A percentile compares a stretch with the other conserved stretches of the same genome.
phyloP scores from a whole-genome alignment of 768 basidiomycete species.

The Leccinum boreale region DNA sequence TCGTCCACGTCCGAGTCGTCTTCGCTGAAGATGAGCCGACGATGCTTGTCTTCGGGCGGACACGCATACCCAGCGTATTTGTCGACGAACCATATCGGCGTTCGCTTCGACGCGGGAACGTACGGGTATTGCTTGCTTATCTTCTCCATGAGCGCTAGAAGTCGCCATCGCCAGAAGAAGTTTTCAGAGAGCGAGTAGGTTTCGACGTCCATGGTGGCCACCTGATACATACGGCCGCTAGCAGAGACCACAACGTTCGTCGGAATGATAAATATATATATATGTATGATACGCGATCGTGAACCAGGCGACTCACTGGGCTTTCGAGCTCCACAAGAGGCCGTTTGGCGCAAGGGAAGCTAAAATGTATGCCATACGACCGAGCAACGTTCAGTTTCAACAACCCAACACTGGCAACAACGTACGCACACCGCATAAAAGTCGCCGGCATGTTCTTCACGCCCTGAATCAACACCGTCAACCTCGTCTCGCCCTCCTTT shows the following conservation, averaged over 20 bases:
- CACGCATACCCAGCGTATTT: conserved; percentile 35
- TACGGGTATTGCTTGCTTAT: conserved; percentile 37
- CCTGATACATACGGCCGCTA: conserved; percentile 43
- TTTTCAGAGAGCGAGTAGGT: conserved; percentile 42
- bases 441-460: conserved; percentile 38
- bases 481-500: conserved; percentile 16
- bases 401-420: background rate
- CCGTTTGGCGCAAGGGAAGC: conserved; percentile 30
- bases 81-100: conserved; percentile 48
- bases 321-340: conserved; percentile 30
- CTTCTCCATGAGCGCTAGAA: conserved; percentile 44
- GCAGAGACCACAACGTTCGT: background rate
- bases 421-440: conserved; percentile 38
- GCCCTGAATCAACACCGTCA: conserved; percentile 44
- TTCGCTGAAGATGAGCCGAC: conserved; percentile 36
- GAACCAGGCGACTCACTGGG: conserved; percentile 20
- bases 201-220: conserved; percentile 44
- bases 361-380: conserved; percentile 6
- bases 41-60: conserved; percentile 24
- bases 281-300: background rate
- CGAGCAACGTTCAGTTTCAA: too few species aligned
- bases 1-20: conserved; percentile 31
- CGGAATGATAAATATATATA: background rate
- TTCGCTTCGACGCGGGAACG: conserved; percentile 37
- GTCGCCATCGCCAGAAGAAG: conserved; percentile 52